phyloP scores from a whole-genome alignment of 2,329 filamentous ascomycete species.

The Neofusicoccum sp. region DNA sequence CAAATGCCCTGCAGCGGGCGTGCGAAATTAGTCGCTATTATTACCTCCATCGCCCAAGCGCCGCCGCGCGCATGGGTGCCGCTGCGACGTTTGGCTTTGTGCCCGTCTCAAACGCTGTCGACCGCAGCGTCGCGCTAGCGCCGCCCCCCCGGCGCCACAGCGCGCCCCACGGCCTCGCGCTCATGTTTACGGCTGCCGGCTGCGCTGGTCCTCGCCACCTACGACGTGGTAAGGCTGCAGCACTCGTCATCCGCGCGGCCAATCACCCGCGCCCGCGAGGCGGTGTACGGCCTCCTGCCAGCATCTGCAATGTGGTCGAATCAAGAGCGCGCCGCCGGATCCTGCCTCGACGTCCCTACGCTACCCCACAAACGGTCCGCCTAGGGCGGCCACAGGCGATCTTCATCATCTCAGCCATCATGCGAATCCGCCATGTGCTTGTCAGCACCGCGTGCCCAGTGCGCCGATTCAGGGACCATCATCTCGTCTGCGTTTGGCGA shows the following conservation, averaged over 20 bases:
- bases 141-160: not conserved
- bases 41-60: not conserved
- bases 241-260: not conserved
- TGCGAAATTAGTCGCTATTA: conserved; percentile 10
- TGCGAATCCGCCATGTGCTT: conserved; percentile 9
- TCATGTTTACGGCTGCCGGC: no score
- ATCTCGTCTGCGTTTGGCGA: conserved; percentile 3
- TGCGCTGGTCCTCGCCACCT: no score
- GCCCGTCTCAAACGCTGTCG: conserved; percentile 9
- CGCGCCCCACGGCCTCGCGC: no score
- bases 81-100: conserved; percentile 5
- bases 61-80: not conserved
- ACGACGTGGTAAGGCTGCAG: conserved; percentile 11
- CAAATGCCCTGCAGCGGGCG: not conserved
- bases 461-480: conserved; percentile 10
- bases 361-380: conserved; percentile 18
- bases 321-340: not conserved
- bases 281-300: not conserved
- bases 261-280: conserved; percentile 14
- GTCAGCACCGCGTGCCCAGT: not conserved
- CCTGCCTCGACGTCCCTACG: not conserved
- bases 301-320: conserved; percentile 4
- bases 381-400: conserved; percentile 1
- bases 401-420: conserved; percentile 7
- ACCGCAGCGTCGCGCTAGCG: conserved; percentile 9